phyloP scores from a whole-genome alignment of 75 land plant genomes.

The Selaginella tamariscina region DNA sequence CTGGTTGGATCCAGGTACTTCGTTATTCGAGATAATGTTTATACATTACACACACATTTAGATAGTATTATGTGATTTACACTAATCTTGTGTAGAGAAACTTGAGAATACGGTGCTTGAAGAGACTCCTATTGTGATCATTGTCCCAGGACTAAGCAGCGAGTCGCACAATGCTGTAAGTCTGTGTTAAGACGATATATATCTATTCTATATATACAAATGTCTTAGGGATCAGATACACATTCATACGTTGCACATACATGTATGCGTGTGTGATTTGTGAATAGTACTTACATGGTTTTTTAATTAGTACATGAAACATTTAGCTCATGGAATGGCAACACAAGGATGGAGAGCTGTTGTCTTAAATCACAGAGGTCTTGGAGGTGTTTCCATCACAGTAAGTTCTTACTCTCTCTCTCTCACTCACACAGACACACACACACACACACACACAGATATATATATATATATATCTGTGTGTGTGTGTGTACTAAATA shows the following conservation, averaged over 20 bases:
- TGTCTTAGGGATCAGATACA: too few species aligned
- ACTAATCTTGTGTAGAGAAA: constrained; percentile 9
- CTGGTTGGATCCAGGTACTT: constrained; percentile 37
- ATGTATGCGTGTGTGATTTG: neutral
- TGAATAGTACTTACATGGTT: neutral
- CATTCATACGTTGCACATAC: too few species aligned
- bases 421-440: too few species aligned
- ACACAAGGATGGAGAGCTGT: constrained; percentile 82
- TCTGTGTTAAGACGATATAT: too few species aligned
- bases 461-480: too few species aligned
- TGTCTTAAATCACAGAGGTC: constrained; percentile 83
- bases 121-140: constrained; percentile 52
- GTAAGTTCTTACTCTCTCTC: constrained; percentile 33
- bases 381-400: constrained; percentile 80
- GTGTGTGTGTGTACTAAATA: neutral
- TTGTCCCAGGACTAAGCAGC: constrained; percentile 87
- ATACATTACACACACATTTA: neutral
- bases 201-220: too few species aligned
- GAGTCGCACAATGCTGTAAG: constrained; percentile 77
- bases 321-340: constrained; percentile 45
- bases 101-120: constrained; percentile 15
- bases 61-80: neutral
- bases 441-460: too few species aligned
- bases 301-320: constrained; percentile 75
- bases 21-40: neutral